Evolutionary conservation across 345 rosid species (phyloP).

Genomic region (Nasturtium officinale): DNA sequence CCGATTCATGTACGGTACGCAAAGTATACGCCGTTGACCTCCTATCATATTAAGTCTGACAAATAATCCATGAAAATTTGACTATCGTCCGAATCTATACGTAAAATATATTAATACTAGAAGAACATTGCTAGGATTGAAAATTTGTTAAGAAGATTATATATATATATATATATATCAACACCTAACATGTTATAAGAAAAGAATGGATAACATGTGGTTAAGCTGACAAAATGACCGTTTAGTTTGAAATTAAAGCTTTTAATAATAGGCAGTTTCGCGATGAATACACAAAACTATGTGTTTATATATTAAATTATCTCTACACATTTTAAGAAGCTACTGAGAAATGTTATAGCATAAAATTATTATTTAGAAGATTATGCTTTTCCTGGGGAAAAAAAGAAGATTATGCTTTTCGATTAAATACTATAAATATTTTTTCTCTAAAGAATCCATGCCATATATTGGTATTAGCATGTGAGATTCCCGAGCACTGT

Average conservation of each 20-base stretch:
- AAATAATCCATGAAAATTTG: constrained; percentile 4
- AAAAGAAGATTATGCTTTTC: too few species aligned
- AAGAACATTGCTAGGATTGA: not conserved
- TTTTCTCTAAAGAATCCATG: constrained; percentile 29
- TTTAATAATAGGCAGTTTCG: constrained; percentile 36
- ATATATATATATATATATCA: not conserved
- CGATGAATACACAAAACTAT: constrained; percentile 12
- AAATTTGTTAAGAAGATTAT: not conserved
- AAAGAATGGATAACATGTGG: constrained; percentile 31
- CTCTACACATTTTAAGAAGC: constrained; percentile 12
- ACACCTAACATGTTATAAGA: constrained; percentile 28
- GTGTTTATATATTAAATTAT: constrained; percentile 20
- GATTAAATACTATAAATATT: constrained; percentile 20
- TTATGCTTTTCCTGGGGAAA: constrained; percentile 6
- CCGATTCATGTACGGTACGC: constrained; percentile 15
- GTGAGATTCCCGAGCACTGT: constrained; percentile 44
- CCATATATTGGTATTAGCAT: constrained; percentile 38
- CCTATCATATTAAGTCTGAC: not conserved
- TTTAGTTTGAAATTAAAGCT: constrained; percentile 32
- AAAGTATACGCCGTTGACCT: constrained; percentile 29
- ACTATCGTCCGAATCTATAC: not conserved
- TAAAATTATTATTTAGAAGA: not conserved
- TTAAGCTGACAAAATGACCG: constrained; percentile 45
- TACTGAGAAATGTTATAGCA: not conserved
- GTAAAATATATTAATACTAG: not conserved